Evolutionary conservation across 2,329 filamentous ascomycete genomes (phyloP), one percentile per base, ranked within the genome.

Genomic region (Fusarium mangiferae): DNA sequence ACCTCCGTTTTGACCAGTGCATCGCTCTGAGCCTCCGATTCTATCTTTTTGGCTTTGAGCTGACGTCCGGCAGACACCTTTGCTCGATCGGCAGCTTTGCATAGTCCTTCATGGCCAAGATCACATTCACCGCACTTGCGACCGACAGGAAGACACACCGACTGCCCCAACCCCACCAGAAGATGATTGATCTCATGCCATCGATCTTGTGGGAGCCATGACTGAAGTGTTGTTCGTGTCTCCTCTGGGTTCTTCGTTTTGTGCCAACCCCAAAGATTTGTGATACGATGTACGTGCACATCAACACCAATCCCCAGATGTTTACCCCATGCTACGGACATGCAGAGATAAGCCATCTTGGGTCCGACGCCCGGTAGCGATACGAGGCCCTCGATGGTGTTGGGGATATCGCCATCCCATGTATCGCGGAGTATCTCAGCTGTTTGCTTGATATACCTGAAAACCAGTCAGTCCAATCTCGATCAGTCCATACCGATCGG

Each of bases 131-230:
- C 95, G 83, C 96, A 99, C 75, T 88, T 90, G 72, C 92, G 87
- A 1, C 93, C 94, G 4, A 96, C 90, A 2, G 95, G 94, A 72
- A 94, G 84, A 80, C 95, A 98, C 28, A 96, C 90, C 2, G 91
- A 94, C 87, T 98, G 95, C 0, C 95, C 95, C 70, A 97, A 87
- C 2, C 95, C 95, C 38, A 98, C 95, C 44, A 98, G 87, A 81
- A 98, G 83, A 84, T 92, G 91, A 82, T 98, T 98, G 81, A 98
- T 97, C 83, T 97, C 94, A 82, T 94, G 93, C 95, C 95, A 98
- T 78, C 90, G 91, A 57, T 97, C 94, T 68, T 83, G 88, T 6
- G 95, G 95, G 77, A 98, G 85, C 95, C 95, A 98, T 22, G 87
- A 87, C 84, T 98, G 90, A 66, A 98, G 85, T 39, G 90, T 90